Evolutionary conservation across 306 rosid genomes (phyloP).

Genomic region (Cicer judaicum): DNA sequence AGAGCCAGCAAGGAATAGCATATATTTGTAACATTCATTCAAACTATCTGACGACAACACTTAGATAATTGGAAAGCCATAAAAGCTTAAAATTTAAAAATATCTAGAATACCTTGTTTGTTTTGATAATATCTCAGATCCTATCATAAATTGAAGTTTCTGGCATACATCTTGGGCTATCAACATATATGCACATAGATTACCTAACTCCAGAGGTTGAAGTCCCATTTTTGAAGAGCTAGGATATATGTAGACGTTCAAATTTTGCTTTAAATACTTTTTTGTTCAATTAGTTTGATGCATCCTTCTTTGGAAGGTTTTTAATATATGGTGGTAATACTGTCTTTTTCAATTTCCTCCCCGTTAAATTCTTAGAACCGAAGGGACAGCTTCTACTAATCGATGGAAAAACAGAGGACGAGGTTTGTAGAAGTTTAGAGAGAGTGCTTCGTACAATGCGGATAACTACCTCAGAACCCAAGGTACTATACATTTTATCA

Average conservation of each 20-base stretch:
- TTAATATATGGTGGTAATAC: constrained; percentile 32
- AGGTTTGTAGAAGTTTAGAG: constrained; percentile 84
- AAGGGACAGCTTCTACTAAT: constrained; percentile 93
- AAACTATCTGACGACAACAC: constrained; percentile 5
- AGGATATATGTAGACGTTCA: not conserved
- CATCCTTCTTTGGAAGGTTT: constrained; percentile 32
- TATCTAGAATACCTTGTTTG: constrained; percentile 30
- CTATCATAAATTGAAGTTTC: constrained; percentile 36
- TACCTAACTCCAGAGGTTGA: constrained; percentile 14
- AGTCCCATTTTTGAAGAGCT: constrained; percentile 25
- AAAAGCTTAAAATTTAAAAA: constrained; percentile 20
- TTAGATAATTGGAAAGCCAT: constrained; percentile 1
- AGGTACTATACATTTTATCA: constrained; percentile 59
- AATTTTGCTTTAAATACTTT: constrained; percentile 18
- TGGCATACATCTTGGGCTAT: constrained; percentile 22
- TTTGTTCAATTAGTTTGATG: constrained; percentile 23
- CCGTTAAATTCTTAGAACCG: constrained; percentile 66
- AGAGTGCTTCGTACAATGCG: constrained; percentile 95
- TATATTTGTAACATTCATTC: constrained; percentile 5
- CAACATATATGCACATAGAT: constrained; percentile 1
- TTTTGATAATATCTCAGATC: constrained; percentile 29
- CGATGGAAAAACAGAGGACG: constrained; percentile 93
- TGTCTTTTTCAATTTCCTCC: constrained; percentile 33
- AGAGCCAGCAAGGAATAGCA: constrained; percentile 9
- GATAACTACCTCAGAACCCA: constrained; percentile 87